Evolutionary conservation across 352 stramenopile species (phyloP).

Genomic region (Globisporangium acanthophoron): DNA sequence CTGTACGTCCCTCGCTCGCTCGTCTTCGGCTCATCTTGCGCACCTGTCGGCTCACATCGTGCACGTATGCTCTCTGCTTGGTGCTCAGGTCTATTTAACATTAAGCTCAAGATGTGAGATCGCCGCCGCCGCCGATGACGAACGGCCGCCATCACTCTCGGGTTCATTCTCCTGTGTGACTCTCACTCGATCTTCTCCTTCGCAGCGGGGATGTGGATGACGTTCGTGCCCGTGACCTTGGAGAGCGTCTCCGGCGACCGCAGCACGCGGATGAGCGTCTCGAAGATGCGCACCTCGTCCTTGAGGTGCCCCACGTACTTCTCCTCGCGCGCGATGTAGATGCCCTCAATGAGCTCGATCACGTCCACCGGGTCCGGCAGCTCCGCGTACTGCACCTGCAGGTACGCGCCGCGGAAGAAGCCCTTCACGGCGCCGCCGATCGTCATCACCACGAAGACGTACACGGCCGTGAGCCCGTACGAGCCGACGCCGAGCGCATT

Average conservation of each 20-base stretch:
- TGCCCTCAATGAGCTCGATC: slow-evolving; percentile 82
- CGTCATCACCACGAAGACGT: slow-evolving; percentile 86
- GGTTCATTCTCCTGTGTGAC: background rate
- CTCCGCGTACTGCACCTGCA: slow-evolving; percentile 79
- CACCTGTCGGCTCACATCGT: too few species aligned
- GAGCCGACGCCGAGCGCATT: slow-evolving; percentile 74
- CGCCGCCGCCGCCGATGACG: background rate
- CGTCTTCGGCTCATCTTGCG: too few species aligned
- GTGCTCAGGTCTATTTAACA: slow-evolving; percentile 87
- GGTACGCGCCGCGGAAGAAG: slow-evolving; percentile 77
- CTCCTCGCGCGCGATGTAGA: slow-evolving; percentile 83
- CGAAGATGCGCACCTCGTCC: slow-evolving; percentile 85
- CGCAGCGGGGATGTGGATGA: slow-evolving; percentile 81
- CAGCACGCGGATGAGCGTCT: slow-evolving; percentile 81
- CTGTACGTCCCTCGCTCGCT: slow-evolving; percentile 53
- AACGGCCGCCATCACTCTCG: background rate
- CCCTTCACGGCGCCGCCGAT: slow-evolving; percentile 80
- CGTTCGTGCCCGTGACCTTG: slow-evolving; percentile 80
- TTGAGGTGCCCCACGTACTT: slow-evolving; percentile 85
- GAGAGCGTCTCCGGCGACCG: slow-evolving; percentile 78
- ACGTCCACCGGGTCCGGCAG: slow-evolving; percentile 79
- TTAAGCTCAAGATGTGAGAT: slow-evolving; percentile 78
- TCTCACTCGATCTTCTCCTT: slow-evolving; percentile 79
- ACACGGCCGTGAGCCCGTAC: slow-evolving; percentile 82
- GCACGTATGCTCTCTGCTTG: background rate